Evolutionary conservation across 2,329 filamentous ascomycete genomes (phyloP).

Genomic region (Fusarium sp.): DNA sequence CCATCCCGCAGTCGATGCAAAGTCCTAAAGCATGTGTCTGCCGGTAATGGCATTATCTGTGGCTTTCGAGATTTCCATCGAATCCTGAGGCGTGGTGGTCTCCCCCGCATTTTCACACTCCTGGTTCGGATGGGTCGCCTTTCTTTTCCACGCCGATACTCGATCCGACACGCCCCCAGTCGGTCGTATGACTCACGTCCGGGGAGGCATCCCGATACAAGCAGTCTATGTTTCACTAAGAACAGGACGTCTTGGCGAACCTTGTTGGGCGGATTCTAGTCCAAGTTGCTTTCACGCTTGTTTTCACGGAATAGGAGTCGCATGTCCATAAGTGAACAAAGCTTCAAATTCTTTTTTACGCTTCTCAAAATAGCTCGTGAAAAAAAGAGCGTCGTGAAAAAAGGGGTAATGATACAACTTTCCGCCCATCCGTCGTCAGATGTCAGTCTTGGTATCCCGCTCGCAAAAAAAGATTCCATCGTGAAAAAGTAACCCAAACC

Average conservation of each 20-base stretch:
- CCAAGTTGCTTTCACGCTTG: slow-evolving; percentile 11
- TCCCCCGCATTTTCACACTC: slow-evolving; percentile 33
- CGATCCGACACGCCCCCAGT: slow-evolving; percentile 14
- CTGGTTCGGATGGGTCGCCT: slow-evolving; percentile 31
- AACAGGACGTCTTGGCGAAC: slow-evolving; percentile 21
- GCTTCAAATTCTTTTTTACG: slow-evolving; percentile 14
- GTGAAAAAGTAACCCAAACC: slow-evolving; percentile 22
- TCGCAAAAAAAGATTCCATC: slow-evolving; percentile 14
- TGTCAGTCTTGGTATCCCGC: slow-evolving; percentile 41
- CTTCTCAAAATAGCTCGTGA: slow-evolving; percentile 22
- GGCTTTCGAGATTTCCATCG: slow-evolving; percentile 2
- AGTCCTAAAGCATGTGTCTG: slow-evolving; percentile 2
- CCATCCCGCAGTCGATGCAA: slow-evolving; percentile 12
- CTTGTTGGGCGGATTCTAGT: slow-evolving; percentile 12
- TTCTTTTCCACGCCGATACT: slow-evolving; percentile 3
- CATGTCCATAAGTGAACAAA: slow-evolving; percentile 3
- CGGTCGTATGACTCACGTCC: slow-evolving; percentile 37
- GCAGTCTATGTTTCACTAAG: slow-evolving; percentile 38
- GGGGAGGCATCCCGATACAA: slow-evolving; percentile 34
- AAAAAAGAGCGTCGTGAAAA: slow-evolving; percentile 45
- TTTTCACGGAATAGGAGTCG: background rate
- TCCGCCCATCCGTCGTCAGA: slow-evolving; percentile 29
- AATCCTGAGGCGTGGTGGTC: slow-evolving; percentile 12
- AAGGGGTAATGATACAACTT: slow-evolving; percentile 43
- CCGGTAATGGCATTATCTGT: background rate